These are phyloP conservation scores for Diutina ranongensis DNA, from an alignment of 1,139 yeast genomes.

Conservation along the genomic window DNA sequence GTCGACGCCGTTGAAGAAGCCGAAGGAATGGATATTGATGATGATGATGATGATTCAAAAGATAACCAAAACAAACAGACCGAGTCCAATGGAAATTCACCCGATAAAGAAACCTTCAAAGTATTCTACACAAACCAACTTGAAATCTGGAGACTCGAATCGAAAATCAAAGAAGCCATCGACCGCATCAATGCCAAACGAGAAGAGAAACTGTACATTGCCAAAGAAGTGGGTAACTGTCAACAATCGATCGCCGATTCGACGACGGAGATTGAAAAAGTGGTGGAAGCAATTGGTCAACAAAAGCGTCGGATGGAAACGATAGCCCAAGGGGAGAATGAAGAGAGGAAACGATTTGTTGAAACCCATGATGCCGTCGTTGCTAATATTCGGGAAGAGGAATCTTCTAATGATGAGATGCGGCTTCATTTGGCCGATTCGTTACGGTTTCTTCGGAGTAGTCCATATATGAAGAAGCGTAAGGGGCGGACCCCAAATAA, in stretches of 20 bases:
- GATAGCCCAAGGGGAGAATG: constrained; percentile 15
- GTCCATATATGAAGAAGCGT: constrained; percentile 33
- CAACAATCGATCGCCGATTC: constrained; percentile 43
- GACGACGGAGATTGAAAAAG: constrained; percentile 22
- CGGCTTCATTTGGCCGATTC: constrained; percentile 23
- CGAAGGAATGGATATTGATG: background rate
- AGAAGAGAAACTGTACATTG: constrained; percentile 56
- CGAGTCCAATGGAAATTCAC: background rate
- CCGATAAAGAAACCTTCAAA: background rate
- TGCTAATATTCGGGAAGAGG: constrained; percentile 12
- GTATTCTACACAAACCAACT: constrained; percentile 16
- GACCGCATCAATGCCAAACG: constrained; percentile 24
- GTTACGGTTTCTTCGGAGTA: constrained; percentile 26
- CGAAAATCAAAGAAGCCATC: constrained; percentile 26
- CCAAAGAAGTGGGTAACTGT: constrained; percentile 53
- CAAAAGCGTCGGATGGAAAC: constrained; percentile 20
- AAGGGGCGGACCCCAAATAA: constrained; percentile 16
- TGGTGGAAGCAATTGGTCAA: constrained; percentile 19
- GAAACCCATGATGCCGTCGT: constrained; percentile 15
- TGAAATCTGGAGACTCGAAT: constrained; percentile 28
- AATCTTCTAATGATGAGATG: constrained; percentile 15
- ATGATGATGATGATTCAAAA: background rate
- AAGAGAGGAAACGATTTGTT: constrained; percentile 16
- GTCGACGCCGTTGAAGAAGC: background rate
- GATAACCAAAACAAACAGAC: background rate